Percentiles rank a stretch among this genome's conserved stretches.
phyloP scores from a whole-genome alignment of 2,329 filamentous ascomycete genomes.

The Cladosporium austrohemisphaericum region DNA sequence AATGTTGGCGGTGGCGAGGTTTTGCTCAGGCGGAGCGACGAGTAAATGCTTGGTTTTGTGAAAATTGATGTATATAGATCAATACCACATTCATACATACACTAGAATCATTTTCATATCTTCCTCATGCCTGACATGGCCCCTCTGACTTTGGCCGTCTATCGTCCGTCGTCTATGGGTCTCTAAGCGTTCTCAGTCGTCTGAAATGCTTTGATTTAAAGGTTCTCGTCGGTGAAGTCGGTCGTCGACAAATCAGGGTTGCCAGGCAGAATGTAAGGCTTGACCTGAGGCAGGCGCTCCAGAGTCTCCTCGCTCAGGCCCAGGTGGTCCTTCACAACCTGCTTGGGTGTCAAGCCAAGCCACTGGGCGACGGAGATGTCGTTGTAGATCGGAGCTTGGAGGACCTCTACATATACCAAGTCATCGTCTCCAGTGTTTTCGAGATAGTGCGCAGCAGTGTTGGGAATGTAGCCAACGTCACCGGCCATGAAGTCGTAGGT shows the following conservation, averaged over 20 bases:
- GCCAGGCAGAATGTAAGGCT: slow-evolving; percentile 39
- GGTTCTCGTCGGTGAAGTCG: slow-evolving; percentile 31
- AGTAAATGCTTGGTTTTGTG: not conserved
- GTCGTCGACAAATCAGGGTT: slow-evolving; percentile 35
- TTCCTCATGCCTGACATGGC: not conserved
- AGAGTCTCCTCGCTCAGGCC: slow-evolving; percentile 31
- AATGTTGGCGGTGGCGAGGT: slow-evolving; percentile 40
- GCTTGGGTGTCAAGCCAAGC: slow-evolving; percentile 49
- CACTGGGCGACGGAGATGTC: slow-evolving; percentile 58
- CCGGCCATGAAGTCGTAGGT: slow-evolving; percentile 60
- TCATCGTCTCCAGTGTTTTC: slow-evolving; percentile 59
- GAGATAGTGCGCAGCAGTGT: slow-evolving; percentile 55
- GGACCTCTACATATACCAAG: slow-evolving; percentile 56
- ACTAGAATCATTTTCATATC: no score
- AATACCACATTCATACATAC: not conserved
- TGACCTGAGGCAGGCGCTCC: slow-evolving; percentile 35
- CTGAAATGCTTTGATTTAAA: no score
- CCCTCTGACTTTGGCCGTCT: no score
- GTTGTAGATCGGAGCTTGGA: slow-evolving; percentile 51
- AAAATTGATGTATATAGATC: not conserved
- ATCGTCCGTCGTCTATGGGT: no score
- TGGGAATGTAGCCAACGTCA: slow-evolving; percentile 58
- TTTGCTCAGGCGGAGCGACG: slow-evolving; percentile 28
- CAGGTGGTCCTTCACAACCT: slow-evolving; percentile 36
- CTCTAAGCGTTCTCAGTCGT: no score